phyloP scores from a whole-genome alignment of 1,139 yeast genomes.

The Pichia terricola region DNA sequence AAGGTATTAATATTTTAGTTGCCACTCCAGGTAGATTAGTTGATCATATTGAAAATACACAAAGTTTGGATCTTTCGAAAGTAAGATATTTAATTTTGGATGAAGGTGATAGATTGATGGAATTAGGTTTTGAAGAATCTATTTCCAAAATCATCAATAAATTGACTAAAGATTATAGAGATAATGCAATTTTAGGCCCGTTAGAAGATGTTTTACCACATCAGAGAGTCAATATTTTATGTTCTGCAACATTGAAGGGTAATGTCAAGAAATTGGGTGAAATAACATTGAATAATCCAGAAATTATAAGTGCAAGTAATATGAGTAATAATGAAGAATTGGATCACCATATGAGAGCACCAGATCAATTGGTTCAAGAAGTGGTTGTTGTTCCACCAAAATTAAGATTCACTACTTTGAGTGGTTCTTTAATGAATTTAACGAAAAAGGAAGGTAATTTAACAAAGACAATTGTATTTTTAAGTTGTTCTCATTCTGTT shows the following conservation, averaged over 20 bases:
- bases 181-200: constrained; percentile 29
- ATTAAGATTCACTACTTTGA: constrained; percentile 70
- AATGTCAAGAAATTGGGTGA: constrained; percentile 76
- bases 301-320: constrained; percentile 33
- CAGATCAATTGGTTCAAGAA: constrained; percentile 81
- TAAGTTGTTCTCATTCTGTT: constrained; percentile 92
- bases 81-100: constrained; percentile 80
- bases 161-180: constrained; percentile 37
- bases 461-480: constrained; percentile 68
- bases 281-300: constrained; percentile 37
- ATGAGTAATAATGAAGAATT: constrained; percentile 20
- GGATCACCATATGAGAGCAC: constrained; percentile 45
- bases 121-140: constrained; percentile 91
- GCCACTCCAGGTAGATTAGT: constrained; percentile 91
- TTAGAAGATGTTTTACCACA: constrained; percentile 52
- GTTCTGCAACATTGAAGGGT: constrained; percentile 90
- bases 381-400: constrained; percentile 84
- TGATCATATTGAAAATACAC: constrained; percentile 88
- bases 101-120: constrained; percentile 94
- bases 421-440: constrained; percentile 50
- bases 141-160: constrained; percentile 62
- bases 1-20: constrained; percentile 80
- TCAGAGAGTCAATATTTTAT: constrained; percentile 65
- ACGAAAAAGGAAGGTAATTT: constrained; percentile 21
- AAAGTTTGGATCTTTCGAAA: constrained; percentile 58